Base-by-base conservation (phyloP, 345 rosid species). In the Aquilaria sinensis region DNA sequence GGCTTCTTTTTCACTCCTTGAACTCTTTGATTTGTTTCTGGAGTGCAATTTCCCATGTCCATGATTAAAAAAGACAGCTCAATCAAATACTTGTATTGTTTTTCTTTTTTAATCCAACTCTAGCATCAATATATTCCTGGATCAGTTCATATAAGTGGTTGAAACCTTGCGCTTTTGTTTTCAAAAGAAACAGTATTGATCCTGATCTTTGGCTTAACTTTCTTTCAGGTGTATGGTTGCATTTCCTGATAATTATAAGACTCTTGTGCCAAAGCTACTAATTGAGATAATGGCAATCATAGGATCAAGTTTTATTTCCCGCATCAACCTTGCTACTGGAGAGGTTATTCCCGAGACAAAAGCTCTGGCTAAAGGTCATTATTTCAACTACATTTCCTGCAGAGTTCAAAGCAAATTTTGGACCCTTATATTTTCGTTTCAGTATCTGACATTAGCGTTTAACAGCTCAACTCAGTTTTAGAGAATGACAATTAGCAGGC, bases 341-440 rank as follows among this genome's bases (percentile, higher is more conserved):
- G 93, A 94, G 66, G 96, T 81, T 69, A 86, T 85, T 80, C 99
- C 96, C 48, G 97, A 94, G 77, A 90, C 99, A 51, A 90, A 83
- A 77, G 71, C 97, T 55, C 87, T 94, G 61, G 76, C 88, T 62
- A 94, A 90, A 84, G 99, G 99, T 94, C 51, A 31, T 50, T 37
- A 37, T 37, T 3, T 37, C 10, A 11, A 49, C 43, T 37, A 37
- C 43, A 37, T 37, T 37, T 9, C 8, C 9, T 37, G 43, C 2
- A 9, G 43, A 37, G 43, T 2, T 5, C n/a, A 37, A 5, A 37
- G 43, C 43, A 5, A 37, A 37, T 37, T 37, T 37, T 37, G 43
- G 8, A 37, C 8, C 43, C 43, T 37, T 37, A 37, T 37, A 37
- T 37, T 37, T 37, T 9, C 5, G 43, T 37, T 3, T 37, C 43